phyloP scores from a whole-genome alignment of 495 filamentous ascomycete genomes.

The Aeminium ludgeri region DNA sequence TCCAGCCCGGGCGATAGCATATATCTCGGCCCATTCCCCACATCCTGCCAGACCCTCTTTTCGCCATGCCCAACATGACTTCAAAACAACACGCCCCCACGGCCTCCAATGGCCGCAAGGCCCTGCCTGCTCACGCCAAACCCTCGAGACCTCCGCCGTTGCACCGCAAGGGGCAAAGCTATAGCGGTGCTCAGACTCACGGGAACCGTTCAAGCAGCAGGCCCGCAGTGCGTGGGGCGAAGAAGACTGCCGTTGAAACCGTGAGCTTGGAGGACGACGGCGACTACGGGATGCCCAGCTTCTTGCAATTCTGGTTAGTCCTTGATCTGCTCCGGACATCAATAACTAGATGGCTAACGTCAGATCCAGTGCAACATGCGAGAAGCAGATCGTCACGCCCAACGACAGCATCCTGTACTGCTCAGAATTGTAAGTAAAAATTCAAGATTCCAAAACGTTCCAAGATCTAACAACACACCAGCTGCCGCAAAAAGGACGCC shows the following conservation, averaged over 20 bases:
- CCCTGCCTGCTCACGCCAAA: slow-evolving; percentile 3
- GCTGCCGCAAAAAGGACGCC: slow-evolving; percentile 25
- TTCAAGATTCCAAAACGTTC: not conserved
- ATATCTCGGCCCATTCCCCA: too few species aligned
- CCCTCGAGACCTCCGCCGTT: slow-evolving; percentile 1
- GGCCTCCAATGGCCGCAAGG: slow-evolving; percentile 4
- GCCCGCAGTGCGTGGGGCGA: not conserved
- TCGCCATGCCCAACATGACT: slow-evolving; percentile 3
- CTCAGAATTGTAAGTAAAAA: slow-evolving; percentile 25
- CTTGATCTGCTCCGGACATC: not conserved
- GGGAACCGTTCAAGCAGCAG: not conserved
- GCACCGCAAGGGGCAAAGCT: slow-evolving; percentile 1
- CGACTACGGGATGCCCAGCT: slow-evolving; percentile 43
- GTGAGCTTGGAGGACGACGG: slow-evolving; percentile 25
- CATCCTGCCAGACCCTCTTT: not conserved
- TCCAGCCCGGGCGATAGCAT: too few species aligned
- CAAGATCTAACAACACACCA: slow-evolving; percentile 9
- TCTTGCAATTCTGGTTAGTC: slow-evolving; percentile 49
- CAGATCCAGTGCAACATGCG: slow-evolving; percentile 40
- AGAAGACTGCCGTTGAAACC: not conserved
- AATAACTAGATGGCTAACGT: slow-evolving; percentile 2
- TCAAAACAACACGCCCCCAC: slow-evolving; percentile 2
- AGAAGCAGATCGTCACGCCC: slow-evolving; percentile 49
- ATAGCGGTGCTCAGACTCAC: slow-evolving; percentile 1
- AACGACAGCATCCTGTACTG: slow-evolving; percentile 38